These are phyloP conservation scores for Macadamia tetraphylla DNA, from an alignment of 164 flowering plant genomes.

Conservation along the genomic window DNA sequence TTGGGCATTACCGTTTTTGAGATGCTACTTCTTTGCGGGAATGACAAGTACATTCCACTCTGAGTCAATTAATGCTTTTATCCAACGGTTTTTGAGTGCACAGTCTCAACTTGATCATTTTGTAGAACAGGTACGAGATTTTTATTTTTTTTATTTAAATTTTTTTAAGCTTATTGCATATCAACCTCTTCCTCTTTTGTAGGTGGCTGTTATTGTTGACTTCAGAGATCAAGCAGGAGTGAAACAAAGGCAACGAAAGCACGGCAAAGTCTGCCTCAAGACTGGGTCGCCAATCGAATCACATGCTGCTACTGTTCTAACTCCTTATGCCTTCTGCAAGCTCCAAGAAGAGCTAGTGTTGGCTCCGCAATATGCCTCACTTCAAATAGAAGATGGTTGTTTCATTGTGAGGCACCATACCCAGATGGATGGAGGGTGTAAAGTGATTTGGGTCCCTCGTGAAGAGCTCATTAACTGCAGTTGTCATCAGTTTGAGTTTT, in stretches of 20 bases:
- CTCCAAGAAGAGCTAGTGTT: slow-evolving; percentile 71
- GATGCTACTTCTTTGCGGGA: slow-evolving; percentile 73
- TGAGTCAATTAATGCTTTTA: slow-evolving; percentile 51
- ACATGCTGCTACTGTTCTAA: slow-evolving; percentile 70
- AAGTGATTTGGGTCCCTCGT: slow-evolving; percentile 59
- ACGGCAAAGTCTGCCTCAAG: slow-evolving; percentile 49
- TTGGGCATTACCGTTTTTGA: slow-evolving; percentile 74
- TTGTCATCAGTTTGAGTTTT: slow-evolving; percentile 73
- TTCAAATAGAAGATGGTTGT: slow-evolving; percentile 47
- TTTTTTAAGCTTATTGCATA: slow-evolving; percentile 8
- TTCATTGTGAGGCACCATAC: slow-evolving; percentile 75
- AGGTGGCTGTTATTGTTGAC: slow-evolving; percentile 57
- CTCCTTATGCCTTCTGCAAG: slow-evolving; percentile 67
- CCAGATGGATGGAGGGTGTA: slow-evolving; percentile 56
- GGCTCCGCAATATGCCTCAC: slow-evolving; percentile 77
- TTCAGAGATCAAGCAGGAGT: slow-evolving; percentile 41
- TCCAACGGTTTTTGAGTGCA: slow-evolving; percentile 61
- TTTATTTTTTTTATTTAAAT: neutral
- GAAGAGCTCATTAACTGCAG: slow-evolving; percentile 58
- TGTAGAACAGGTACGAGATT: slow-evolving; percentile 45
- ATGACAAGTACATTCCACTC: slow-evolving; percentile 47
- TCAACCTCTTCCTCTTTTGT: slow-evolving; percentile 1
- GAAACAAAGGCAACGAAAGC: slow-evolving; percentile 49
- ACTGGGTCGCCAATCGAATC: slow-evolving; percentile 83
- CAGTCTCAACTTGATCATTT: slow-evolving; percentile 52